Evolutionary conservation across 257 asterid genomes (phyloP), one percentile per base, ranked within the genome.

Genomic region (Solanum peruvianum): DNA sequence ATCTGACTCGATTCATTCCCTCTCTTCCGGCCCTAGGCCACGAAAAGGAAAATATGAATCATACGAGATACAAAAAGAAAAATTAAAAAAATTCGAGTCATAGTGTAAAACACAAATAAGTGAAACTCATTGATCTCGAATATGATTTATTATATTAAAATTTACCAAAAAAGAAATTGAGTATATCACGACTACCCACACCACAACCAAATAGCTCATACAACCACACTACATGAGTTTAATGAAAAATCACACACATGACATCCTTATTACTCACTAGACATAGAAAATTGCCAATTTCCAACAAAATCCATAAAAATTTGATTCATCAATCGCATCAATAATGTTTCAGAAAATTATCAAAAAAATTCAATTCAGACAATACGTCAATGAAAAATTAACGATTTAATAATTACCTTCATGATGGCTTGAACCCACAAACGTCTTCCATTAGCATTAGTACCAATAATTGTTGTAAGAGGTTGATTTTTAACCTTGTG

Each of bases 381-480:
- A 4, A 10, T 11, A 33, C 13, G n/a, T 15, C 1, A 11, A 4
- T 71, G 1, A 33, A 7, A 35, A 72, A 72, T 72, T 35, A 72
- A 6, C 1, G 47, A 72, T 35, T 20, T 72, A 13, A 31, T 8
- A 56, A 3, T 52, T 91, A 96, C 99, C 97, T 95, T 94, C 97
- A 96, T 95, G 44, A 96, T 96, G 88, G 98, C 94, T 29, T 94
- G 80, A 39, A 95, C 99, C 99, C 98, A 96, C 39, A 93, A 91
- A 14, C 98, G 93, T n/a, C 99, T 96, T 87, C 95, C 98, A 6
- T 60, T 92, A 23, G 98, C 90, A 85, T 96, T 96, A 2, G 93
- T 93, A 35, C 98, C 99, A 87, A 95, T 92, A 93, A 93, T 90
- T 18, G 99, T 96, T 2, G 92, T 87, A 29, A 95, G 89, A 2